A percentile compares a stretch with the other conserved stretches of the same genome.
Evolutionary conservation across 1,284 basidiomycete species (phyloP).

Genomic region (Trichosporon asahii): DNA sequence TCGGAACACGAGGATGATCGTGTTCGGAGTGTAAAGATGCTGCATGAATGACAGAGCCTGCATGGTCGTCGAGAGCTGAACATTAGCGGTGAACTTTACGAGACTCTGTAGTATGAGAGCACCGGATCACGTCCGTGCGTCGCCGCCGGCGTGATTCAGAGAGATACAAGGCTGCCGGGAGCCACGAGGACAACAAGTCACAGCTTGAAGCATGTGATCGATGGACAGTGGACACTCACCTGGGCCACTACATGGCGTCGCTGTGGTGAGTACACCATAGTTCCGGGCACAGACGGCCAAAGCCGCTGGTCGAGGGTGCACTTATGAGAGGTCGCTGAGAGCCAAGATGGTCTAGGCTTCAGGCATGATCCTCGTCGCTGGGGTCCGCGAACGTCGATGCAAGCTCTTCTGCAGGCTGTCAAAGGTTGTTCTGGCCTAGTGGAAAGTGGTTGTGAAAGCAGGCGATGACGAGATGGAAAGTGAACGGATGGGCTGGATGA

Average conservation of each 20-base stretch:
- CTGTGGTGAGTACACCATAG: constrained; percentile 44
- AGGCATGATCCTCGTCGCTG: not conserved
- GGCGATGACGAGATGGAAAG: not conserved
- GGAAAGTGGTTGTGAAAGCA: not conserved
- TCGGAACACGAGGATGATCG: constrained; percentile 40
- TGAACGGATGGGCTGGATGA: not conserved
- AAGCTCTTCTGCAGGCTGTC: not conserved
- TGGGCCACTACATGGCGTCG: constrained; percentile 44
- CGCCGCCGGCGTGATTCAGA: not conserved
- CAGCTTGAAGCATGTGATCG: too few species aligned
- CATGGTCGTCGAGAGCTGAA: constrained; percentile 35
- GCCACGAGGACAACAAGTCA: too few species aligned
- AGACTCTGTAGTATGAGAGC: not conserved
- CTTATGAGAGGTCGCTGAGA: not conserved
- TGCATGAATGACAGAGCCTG: constrained; percentile 41
- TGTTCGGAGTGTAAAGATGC: constrained; percentile 46
- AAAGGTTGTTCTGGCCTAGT: not conserved
- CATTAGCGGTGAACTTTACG: not conserved
- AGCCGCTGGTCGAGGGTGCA: not conserved
- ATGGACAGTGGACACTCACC: constrained; percentile 23
- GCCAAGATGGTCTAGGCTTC: not conserved
- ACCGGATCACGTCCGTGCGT: not conserved
- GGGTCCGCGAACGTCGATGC: not conserved
- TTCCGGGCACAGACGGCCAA: not conserved
- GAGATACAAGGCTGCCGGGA: too few species aligned